Percentiles rank a stretch among this genome's conserved stretches.
phyloP scores from a whole-genome alignment of 1,284 basidiomycete species.

The Marasmius fiardii region DNA sequence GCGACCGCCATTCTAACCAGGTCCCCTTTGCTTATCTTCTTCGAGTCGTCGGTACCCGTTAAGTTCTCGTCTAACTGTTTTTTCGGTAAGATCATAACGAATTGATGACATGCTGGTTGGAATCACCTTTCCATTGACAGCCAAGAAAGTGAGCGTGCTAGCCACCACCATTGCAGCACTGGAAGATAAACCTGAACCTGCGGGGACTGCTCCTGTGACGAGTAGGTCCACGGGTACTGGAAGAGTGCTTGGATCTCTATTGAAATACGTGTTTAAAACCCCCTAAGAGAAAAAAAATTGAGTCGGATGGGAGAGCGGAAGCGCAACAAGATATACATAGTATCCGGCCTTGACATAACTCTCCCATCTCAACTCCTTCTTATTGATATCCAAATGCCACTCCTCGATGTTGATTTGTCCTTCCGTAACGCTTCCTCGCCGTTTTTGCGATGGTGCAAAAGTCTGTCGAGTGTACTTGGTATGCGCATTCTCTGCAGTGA shows the following conservation, averaged over 20 bases:
- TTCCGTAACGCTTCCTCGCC: constrained; percentile 24
- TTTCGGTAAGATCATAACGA: neutral
- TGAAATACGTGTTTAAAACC: constrained; percentile 66
- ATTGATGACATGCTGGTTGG: neutral
- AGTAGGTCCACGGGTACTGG: constrained; percentile 67
- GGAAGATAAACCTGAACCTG: constrained; percentile 80
- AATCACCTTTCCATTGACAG: constrained; percentile 63
- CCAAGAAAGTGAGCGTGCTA: constrained; percentile 75
- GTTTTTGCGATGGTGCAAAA: constrained; percentile 46
- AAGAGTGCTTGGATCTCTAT: constrained; percentile 17
- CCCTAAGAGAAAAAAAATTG: constrained; percentile 42
- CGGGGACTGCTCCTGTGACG: constrained; percentile 76
- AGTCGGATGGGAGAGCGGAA: constrained; percentile 2
- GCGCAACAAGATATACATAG: constrained; percentile 42
- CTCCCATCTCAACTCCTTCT: constrained; percentile 73
- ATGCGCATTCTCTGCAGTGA: constrained; percentile 66
- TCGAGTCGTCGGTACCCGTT: constrained; percentile 7
- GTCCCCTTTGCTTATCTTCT: constrained; percentile 57
- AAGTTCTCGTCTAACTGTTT: constrained; percentile 29
- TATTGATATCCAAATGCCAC: constrained; percentile 76
- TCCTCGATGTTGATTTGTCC: constrained; percentile 42
- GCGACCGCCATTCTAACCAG: constrained; percentile 77
- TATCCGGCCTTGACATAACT: constrained; percentile 86
- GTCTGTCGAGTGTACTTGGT: constrained; percentile 53
- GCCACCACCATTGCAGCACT: constrained; percentile 86